Percentiles rank a stretch among this genome's conserved stretches.
Evolutionary conservation across 179 eudicot species (phyloP).

Genomic region (Corrigiola litoralis): DNA sequence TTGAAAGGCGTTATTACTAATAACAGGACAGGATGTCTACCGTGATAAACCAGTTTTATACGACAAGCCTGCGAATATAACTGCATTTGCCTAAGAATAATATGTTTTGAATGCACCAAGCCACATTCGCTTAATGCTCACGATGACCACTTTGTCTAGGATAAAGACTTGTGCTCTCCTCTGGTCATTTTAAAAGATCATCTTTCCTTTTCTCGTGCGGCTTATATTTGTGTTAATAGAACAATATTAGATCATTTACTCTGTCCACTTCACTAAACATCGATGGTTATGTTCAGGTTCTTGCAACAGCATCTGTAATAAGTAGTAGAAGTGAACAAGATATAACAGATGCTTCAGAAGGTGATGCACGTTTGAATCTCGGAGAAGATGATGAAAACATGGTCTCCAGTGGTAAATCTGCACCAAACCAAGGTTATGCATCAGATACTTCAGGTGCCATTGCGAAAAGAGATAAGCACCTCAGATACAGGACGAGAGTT

Average conservation of each 20-base stretch:
- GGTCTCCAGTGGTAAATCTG: conserved; percentile 59
- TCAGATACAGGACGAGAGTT: conserved; percentile 87
- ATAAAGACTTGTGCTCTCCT: too few relatives aligned
- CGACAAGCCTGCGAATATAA: too few relatives aligned
- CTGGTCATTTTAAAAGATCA: not conserved
- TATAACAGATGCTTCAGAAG: conserved; percentile 37
- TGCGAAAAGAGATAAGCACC: conserved; percentile 64
- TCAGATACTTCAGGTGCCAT: conserved; percentile 42
- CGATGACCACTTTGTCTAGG: too few relatives aligned
- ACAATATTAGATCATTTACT: not conserved
- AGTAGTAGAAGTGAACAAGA: conserved; percentile 39
- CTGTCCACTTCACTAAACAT: not conserved
- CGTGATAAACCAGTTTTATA: too few relatives aligned
- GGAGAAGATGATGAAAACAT: conserved; percentile 94
- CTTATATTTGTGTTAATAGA: not conserved
- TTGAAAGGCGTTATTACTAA: too few relatives aligned
- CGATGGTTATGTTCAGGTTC: conserved; percentile 45
- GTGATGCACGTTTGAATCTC: conserved; percentile 33
- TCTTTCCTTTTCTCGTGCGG: not conserved
- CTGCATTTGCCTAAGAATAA: not conserved
- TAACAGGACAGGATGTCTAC: too few relatives aligned
- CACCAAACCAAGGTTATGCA: conserved; percentile 33
- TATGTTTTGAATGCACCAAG: too few relatives aligned
- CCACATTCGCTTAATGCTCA: too few relatives aligned
- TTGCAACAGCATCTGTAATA: conserved; percentile 54